Percentiles rank a stretch among this genome's conserved stretches.
Evolutionary conservation across 805 yeast species (phyloP).

Genomic region (Saccharomycopsis selenospora): DNA sequence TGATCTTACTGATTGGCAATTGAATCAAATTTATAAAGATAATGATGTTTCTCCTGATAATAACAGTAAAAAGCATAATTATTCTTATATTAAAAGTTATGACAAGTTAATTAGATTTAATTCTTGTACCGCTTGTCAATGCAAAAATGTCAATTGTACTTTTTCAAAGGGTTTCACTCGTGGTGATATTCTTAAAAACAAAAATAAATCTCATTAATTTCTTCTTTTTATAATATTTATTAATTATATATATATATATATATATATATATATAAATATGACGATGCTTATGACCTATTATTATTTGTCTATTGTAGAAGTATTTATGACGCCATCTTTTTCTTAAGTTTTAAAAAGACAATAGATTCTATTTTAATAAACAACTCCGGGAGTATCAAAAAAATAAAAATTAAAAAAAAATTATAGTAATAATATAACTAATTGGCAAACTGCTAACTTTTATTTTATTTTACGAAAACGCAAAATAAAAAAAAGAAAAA

Average conservation of each 20-base stretch:
- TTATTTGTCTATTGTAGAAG: too few species aligned
- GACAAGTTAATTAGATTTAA: constrained; percentile 39
- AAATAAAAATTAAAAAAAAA: too few species aligned
- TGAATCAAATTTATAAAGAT: constrained; percentile 10
- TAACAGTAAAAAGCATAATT: not conserved
- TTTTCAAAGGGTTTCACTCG: constrained; percentile 63
- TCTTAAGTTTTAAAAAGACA: too few species aligned
- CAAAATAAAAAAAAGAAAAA: too few species aligned
- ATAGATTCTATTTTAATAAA: too few species aligned
- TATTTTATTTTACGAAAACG: too few species aligned
- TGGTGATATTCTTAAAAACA: constrained; percentile 40
- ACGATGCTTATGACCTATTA: too few species aligned
- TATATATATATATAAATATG: not conserved
- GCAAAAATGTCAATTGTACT: constrained; percentile 39
- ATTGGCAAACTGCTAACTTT: too few species aligned
- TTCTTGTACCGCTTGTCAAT: constrained; percentile 49
- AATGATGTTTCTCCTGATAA: not conserved
- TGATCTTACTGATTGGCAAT: constrained; percentile 1
- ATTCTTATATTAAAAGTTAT: constrained; percentile 24
- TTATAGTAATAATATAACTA: too few species aligned
- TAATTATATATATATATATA: not conserved
- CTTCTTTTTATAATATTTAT: not conserved
- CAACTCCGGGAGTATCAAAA: too few species aligned
- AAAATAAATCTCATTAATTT: not conserved
- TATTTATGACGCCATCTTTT: too few species aligned